These are phyloP conservation scores for Brettanomyces custersianus DNA, from an alignment of 805 yeast species.

Conservation along the genomic window DNA sequence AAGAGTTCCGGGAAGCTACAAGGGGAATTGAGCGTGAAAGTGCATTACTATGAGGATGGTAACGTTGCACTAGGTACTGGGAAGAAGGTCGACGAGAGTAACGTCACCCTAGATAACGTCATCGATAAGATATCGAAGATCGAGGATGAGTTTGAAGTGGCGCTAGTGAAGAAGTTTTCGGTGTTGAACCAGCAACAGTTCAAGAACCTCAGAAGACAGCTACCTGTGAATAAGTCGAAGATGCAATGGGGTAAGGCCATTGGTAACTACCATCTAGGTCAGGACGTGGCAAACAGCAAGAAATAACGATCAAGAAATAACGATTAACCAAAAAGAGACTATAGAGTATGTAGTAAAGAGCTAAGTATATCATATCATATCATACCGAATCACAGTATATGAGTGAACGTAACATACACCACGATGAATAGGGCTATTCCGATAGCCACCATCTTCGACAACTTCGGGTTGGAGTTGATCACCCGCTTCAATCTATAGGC, in stretches of 20 bases:
- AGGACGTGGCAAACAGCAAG: slow-evolving; percentile 44
- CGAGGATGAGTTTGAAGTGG: slow-evolving; percentile 54
- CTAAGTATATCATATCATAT: not conserved
- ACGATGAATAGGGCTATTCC: slow-evolving; percentile 48
- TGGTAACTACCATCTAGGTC: slow-evolving; percentile 81
- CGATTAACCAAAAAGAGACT: not conserved
- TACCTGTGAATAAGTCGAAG: slow-evolving; percentile 86
- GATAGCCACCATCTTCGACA: slow-evolving; percentile 50
- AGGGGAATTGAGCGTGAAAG: slow-evolving; percentile 59
- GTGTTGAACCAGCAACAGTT: slow-evolving; percentile 73
- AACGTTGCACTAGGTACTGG: slow-evolving; percentile 67
- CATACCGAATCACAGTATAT: not conserved
- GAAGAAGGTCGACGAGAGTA: slow-evolving; percentile 25
- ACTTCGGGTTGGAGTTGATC: slow-evolving; percentile 47
- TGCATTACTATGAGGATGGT: slow-evolving; percentile 95
- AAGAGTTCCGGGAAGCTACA: slow-evolving; percentile 23
- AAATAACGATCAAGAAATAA: not conserved
- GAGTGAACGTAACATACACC: slow-evolving; percentile 27
- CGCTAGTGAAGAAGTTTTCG: slow-evolving; percentile 53
- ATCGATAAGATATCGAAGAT: slow-evolving; percentile 40
- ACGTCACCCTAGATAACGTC: slow-evolving; percentile 15
- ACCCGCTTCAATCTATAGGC: slow-evolving; percentile 47
- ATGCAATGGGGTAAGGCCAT: slow-evolving; percentile 94
- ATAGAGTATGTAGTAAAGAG: not conserved
- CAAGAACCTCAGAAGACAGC: slow-evolving; percentile 78